Evolutionary conservation across 2,329 filamentous ascomycete genomes (phyloP), one percentile per base, ranked within the genome.

Genomic region (Fusarium sp.): DNA sequence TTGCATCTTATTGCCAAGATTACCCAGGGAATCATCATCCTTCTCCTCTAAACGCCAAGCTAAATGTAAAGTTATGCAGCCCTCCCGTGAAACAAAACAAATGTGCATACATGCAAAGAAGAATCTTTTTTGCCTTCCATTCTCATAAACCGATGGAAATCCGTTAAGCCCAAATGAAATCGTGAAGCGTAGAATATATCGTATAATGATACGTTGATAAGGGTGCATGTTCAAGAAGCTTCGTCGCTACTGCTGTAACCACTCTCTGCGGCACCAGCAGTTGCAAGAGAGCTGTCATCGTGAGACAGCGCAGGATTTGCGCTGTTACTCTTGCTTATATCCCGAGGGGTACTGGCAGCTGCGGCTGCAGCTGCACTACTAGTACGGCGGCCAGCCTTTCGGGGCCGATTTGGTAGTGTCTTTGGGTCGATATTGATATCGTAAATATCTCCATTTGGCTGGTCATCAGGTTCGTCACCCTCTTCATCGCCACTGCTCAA

Each of bases 401-500:
- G 55, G 24, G 66, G 35, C 19, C 70, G 65, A 10, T 56, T 74
- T 22, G 71, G 71, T 7, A 74, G 33, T 5, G 43, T 32, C 37
- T 71, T 69, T 10, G 65, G 35, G 7, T 71, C 67, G 19, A 47
- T 56, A 4, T 67, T 68, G 19, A 65, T 56, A 10, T 76, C 75
- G 40, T 79, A 77, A 66, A 80, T 80, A 17, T 72, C 64, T 11
- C 73, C 58, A 7, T 71, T 67, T 2, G 75, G 68, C 11, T 78
- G 77, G 13, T 79, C 75, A 7, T 80, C 79, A 3, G 77, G 77
- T n/a, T 80, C 79, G 20, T 79, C 79, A 4, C 78, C 78, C 30
- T 81, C 78, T 51, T 82, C 79, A 8, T 83, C 82, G 2, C 76
- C 79, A 7, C 81, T 83, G 44, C 73, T 79, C 30, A 81, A 69